A percentile compares a stretch with the other conserved stretches of the same genome.
phyloP scores from a whole-genome alignment of 305 asterid genomes.

The Fraxinus albicans region DNA sequence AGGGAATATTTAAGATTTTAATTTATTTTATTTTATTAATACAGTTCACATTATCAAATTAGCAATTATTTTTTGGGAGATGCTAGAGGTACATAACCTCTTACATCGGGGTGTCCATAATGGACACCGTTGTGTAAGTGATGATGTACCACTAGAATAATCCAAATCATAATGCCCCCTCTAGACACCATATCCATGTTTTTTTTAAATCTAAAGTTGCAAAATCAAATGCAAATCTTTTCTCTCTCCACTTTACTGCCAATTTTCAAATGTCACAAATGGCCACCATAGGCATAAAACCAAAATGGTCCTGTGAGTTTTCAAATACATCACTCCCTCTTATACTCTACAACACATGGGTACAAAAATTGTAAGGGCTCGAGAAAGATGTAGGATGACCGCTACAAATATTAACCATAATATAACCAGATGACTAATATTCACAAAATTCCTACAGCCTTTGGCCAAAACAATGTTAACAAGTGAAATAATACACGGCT shows the following conservation, averaged over 20 bases:
- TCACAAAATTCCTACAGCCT: slow-evolving; percentile 65
- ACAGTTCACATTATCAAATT: background rate
- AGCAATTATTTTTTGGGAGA: background rate
- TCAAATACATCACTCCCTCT: background rate
- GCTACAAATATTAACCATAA: slow-evolving; percentile 21
- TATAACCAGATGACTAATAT: slow-evolving; percentile 38
- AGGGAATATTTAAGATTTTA: background rate
- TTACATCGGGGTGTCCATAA: too few species aligned
- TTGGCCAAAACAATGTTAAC: slow-evolving; percentile 56
- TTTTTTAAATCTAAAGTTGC: background rate
- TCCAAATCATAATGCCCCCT: background rate
- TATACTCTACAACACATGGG: slow-evolving; percentile 9
- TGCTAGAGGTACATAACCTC: too few species aligned
- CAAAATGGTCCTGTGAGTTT: background rate
- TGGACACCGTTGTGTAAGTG: too few species aligned
- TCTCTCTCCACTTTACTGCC: background rate
- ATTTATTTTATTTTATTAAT: too few species aligned
- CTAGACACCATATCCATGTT: background rate
- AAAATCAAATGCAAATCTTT: background rate
- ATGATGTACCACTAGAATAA: too few species aligned
- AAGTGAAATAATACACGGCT: slow-evolving; percentile 32
- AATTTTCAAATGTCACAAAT: background rate
- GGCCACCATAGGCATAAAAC: background rate
- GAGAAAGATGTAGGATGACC: slow-evolving; percentile 19
- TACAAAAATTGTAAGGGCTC: slow-evolving; percentile 28